Evolutionary conservation across 2,329 filamentous ascomycete species (phyloP).

Genomic region (Phaeosphaeriaceae sp.): DNA sequence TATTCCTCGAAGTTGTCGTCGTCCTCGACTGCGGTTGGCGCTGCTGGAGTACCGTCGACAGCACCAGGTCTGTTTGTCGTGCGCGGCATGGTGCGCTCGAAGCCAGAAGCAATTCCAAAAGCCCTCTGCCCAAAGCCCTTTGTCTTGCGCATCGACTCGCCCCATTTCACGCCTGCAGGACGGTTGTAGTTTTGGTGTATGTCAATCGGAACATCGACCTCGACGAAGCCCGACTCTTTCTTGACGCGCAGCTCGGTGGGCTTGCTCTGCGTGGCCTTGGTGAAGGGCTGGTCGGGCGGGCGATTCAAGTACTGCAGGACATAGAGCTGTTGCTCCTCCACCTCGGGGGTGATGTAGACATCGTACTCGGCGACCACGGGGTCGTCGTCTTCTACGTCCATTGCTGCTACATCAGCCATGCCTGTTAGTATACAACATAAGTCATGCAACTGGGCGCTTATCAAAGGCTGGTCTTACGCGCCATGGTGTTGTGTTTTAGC

Average conservation of each 20-base stretch:
- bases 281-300: conserved; percentile 68
- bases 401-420: conserved; percentile 18
- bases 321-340: conserved; percentile 62
- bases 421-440: conserved; percentile 8
- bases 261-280: conserved; percentile 57
- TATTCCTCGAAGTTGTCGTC: conserved; percentile 69
- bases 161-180: conserved; percentile 82
- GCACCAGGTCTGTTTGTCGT: conserved; percentile 34
- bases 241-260: conserved; percentile 84
- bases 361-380: conserved; percentile 69
- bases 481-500: conserved; percentile 26
- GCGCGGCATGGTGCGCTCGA: conserved; percentile 46
- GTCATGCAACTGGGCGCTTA: not conserved
- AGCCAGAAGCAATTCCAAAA: conserved; percentile 56
- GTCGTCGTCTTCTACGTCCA: conserved; percentile 52
- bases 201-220: conserved; percentile 86
- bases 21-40: conserved; percentile 59
- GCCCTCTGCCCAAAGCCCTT: conserved; percentile 53
- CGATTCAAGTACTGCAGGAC: conserved; percentile 91
- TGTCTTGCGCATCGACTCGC: conserved; percentile 70
- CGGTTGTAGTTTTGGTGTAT: conserved; percentile 80
- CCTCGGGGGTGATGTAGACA: conserved; percentile 82
- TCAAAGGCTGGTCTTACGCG: conserved; percentile 30
- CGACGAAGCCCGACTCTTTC: conserved; percentile 79
- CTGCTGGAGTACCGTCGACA: conserved; percentile 24